phyloP scores from a whole-genome alignment of 352 stramenopile genomes.

The Globisporangium yorkense region DNA sequence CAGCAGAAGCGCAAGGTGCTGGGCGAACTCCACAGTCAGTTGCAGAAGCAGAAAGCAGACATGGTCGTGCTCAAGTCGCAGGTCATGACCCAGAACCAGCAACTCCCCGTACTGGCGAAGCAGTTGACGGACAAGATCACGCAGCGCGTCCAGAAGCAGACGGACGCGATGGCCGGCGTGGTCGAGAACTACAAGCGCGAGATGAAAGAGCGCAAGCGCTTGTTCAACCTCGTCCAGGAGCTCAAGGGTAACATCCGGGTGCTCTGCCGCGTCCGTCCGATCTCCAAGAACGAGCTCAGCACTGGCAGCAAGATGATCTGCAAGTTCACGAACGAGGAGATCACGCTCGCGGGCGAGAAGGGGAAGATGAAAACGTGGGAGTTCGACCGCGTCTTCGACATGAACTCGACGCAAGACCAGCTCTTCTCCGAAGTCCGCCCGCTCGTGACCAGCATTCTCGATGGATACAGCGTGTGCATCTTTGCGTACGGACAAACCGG shows the following conservation, averaged over 20 bases:
- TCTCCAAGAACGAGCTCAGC: constrained; percentile 69
- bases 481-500: constrained; percentile 89
- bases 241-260: constrained; percentile 98
- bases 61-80: constrained; percentile 47
- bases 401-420: constrained; percentile 64
- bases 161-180: constrained; percentile 75
- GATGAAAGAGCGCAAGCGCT: constrained; percentile 84
- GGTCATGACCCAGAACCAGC: constrained; percentile 42
- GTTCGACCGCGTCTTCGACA: constrained; percentile 84
- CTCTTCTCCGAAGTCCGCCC: constrained; percentile 74
- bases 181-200: constrained; percentile 89
- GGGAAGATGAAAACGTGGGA: constrained; percentile 85
- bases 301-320: constrained; percentile 77
- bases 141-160: constrained; percentile 63
- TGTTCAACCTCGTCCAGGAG: constrained; percentile 95
- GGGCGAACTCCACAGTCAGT: constrained; percentile 26
- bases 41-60: constrained; percentile 54
- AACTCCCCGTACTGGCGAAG: constrained; percentile 49
- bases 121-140: constrained; percentile 74
- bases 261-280: constrained; percentile 93
- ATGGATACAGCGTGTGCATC: constrained; percentile 88
- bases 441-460: constrained; percentile 79
- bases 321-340: constrained; percentile 79
- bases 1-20: constrained; percentile 49
- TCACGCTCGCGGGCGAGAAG: constrained; percentile 73